Evolutionary conservation across 257 asterid genomes (phyloP), one percentile per base, ranked within the genome.

Genomic region (Lantana camara): DNA sequence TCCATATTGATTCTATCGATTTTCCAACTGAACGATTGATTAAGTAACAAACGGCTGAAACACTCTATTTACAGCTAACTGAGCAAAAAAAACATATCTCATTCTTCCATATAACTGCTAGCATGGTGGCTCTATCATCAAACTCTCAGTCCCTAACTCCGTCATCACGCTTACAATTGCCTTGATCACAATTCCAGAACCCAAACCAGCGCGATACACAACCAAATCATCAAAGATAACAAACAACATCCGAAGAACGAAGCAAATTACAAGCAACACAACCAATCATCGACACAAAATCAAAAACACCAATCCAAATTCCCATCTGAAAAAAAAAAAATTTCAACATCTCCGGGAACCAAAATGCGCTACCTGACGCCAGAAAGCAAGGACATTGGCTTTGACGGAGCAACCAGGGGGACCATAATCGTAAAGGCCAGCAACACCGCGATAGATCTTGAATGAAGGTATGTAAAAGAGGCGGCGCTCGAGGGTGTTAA

Each of bases 341-440:
- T 8, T 13, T 12, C 1, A 62, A 41, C 35, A 41, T 11, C 12
- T 29, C 2, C 4, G 14, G 12, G 47, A 16, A 7, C 0, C 30
- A 14, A 37, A 67, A 32, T 41, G 8, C 12, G 55, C 64, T 6
- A 91, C 96, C 96, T 91, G 98, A 45, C 96, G 96, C 98, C 98
- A 91, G 66, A 84, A 86, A 47, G 95, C 78, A 45, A 91, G 88
- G 74, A 91, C 98, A 53, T 91, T 91, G 1, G 95, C 72, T 76
- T 86, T 88, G 49, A 91, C 89, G 67, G 95, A 78, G 69, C 91
- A 86, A 20, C 96, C 98, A 11, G 98, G 98, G 1, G 98, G 98
- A 2, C 96, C 98, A 48, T 84, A 91, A 61, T 91, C 98, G 52
- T 84, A 88, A 8, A 88, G 80, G 0, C 96, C 98, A 14, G 98